Conservation (phyloP, 2,329 filamentous ascomycete genomes). For the Alternaria solani region DNA sequence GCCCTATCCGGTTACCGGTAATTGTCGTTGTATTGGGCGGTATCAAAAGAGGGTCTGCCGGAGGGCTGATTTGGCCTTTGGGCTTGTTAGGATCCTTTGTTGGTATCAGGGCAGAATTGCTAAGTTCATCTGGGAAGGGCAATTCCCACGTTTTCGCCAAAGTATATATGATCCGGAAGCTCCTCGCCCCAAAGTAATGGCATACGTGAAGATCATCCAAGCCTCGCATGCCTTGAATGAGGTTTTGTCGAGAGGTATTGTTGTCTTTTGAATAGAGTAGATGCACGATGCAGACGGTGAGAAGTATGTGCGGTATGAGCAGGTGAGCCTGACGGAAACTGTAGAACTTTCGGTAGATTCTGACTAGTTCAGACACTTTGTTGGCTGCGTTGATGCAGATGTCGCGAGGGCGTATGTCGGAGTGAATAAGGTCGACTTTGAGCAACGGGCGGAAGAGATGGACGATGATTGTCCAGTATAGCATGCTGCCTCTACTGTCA, state of each 20-base stretch:
- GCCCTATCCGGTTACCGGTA: conserved; percentile 18
- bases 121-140: conserved; percentile 51
- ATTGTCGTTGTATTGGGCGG: conserved; percentile 23
- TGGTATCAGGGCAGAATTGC: conserved; percentile 37
- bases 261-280: conserved; percentile 54
- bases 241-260: conserved; percentile 46
- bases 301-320: conserved; percentile 51
- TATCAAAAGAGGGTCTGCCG: conserved; percentile 28
- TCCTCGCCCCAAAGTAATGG: conserved; percentile 54
- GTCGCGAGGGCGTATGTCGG: conserved; percentile 69
- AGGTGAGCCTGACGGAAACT: conserved; percentile 53
- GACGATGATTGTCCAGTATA: conserved; percentile 74
- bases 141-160: conserved; percentile 56
- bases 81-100: conserved; percentile 18
- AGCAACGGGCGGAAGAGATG: conserved; percentile 79
- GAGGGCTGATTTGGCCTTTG: conserved; percentile 29
- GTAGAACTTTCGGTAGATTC: conserved; percentile 55
- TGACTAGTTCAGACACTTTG: conserved; percentile 54
- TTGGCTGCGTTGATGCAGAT: conserved; percentile 65
- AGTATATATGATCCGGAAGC: conserved; percentile 54
- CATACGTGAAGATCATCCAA: conserved; percentile 55
- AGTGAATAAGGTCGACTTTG: conserved; percentile 66
- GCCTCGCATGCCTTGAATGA: conserved; percentile 54
- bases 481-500: conserved; percentile 58
- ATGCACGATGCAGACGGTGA: conserved; percentile 56